These are phyloP conservation scores for Aureobasidium melanogenum DNA, from an alignment of 2,329 filamentous ascomycete genomes.

Conservation along the genomic window DNA sequence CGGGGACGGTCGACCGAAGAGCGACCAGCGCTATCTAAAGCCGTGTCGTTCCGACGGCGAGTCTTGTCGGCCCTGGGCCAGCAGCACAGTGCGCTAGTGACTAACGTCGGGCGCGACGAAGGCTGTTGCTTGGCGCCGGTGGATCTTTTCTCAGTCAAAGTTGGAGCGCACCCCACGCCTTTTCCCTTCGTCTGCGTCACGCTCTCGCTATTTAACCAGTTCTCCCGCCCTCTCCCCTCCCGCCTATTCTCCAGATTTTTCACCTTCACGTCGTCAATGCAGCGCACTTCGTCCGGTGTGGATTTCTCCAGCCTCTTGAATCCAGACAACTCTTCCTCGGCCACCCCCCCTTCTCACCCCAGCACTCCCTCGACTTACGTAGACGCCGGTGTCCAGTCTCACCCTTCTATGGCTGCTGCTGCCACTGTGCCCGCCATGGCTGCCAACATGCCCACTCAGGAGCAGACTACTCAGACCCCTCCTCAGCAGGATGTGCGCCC, in stretches of 20 bases:
- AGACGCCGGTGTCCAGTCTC: conserved; percentile 12
- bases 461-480: conserved; percentile 43
- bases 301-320: conserved; percentile 71
- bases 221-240: conserved; percentile 12
- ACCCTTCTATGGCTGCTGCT: conserved; percentile 32
- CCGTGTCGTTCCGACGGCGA: conserved; percentile 11
- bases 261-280: conserved; percentile 40
- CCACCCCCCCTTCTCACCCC: conserved; percentile 39
- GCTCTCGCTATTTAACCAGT: conserved; percentile 12
- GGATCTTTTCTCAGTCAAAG: conserved; percentile 13
- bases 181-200: conserved; percentile 10
- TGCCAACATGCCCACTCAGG: conserved; percentile 56
- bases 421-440: conserved; percentile 36
- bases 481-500: conserved; percentile 57
- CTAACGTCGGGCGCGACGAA: conserved; percentile 10
- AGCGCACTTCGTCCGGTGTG: conserved; percentile 63
- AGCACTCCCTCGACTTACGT: conserved; percentile 15
- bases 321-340: conserved; percentile 35
- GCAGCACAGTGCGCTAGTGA: conserved; percentile 12
- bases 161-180: conserved; percentile 11
- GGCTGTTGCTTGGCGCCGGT: conserved; percentile 11
- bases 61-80: conserved; percentile 8
- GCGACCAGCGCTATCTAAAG: conserved; percentile 8
- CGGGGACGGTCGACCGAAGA: neutral
- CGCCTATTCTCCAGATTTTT: conserved; percentile 12